Evolutionary conservation across 1,139 yeast species (phyloP), one percentile per base, ranked within the genome.

Genomic region (Maudiozyma humilis): DNA sequence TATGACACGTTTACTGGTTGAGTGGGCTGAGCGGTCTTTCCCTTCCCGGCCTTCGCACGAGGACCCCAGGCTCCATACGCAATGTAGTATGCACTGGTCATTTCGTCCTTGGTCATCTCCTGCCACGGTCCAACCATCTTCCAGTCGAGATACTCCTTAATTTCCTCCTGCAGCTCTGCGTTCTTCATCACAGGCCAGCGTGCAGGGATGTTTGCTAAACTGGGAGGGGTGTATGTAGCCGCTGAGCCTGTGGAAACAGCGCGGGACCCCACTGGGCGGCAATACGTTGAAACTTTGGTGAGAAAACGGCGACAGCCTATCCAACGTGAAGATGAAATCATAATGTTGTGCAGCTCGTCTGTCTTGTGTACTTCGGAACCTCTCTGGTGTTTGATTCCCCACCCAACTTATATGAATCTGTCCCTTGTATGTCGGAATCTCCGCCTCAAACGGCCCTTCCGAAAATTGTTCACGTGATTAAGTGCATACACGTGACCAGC

Each of bases 111-210:
- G 7, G 64, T 50, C 55, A 71, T 53, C 3, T 47, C 51, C 18
- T 49, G 53, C 76, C 76, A 71, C 46, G 63, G 60, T 15, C 64
- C 71, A 20, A 69, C 63, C 69, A 68, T 67, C 36, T 60, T 56
- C 62, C 71, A 71, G 42, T 67, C 69, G 16, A 71, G 52, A 49
- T 69, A 71, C 43, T 68, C 66, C 18, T 62, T 57, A n/a, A 71
- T 59, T 48, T 70, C 74, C 40, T 70, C 73, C 50, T 63, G 69
- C 42, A 69, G 59, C 17, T 63, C 60, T 13, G 61, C 60, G 33
- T 66, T 64, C 64, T 69, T 55, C 42, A 54, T 58, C 17, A 7
- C 4, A 12, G 49, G 40, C 76, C 76, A 71, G 23, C 67, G 47
- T 10, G 37, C 32, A 3, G 49, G 41, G 10, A 57, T 40, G 7